Conservation (phyloP, 2,329 filamentous ascomycete species). For the Ophiostoma ips region DNA sequence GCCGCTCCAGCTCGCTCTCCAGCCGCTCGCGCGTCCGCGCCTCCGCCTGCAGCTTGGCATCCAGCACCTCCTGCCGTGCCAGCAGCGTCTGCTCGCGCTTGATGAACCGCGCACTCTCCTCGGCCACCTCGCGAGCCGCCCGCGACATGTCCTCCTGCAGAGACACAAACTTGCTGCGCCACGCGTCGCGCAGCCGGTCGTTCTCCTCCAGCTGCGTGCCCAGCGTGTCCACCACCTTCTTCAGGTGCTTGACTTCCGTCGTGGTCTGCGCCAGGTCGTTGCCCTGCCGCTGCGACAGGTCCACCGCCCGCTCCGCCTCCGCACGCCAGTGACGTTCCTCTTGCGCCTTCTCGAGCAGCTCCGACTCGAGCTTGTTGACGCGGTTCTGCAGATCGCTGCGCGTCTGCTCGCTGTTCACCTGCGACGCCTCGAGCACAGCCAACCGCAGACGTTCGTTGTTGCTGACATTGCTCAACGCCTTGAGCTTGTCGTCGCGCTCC, state of each 20-base stretch:
- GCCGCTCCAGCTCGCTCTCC: conserved; percentile 50
- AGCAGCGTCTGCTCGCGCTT: conserved; percentile 68
- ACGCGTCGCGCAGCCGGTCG: conserved; percentile 66
- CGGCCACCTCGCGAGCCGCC: conserved; percentile 64
- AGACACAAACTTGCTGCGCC: conserved; percentile 70
- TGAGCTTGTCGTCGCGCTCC: conserved; percentile 55
- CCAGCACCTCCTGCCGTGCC: conserved; percentile 66
- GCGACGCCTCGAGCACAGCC: conserved; percentile 54
- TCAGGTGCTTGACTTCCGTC: conserved; percentile 58
- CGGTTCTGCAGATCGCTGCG: conserved; percentile 42
- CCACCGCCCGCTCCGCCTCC: conserved; percentile 45
- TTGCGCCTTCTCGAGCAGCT: conserved; percentile 40
- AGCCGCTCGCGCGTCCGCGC: conserved; percentile 53
- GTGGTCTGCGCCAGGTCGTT: conserved; percentile 34
- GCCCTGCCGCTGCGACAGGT: conserved; percentile 34
- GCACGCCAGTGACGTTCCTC: conserved; percentile 47
- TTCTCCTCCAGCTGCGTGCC: conserved; percentile 74
- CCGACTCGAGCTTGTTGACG: conserved; percentile 37
- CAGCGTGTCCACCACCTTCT: conserved; percentile 58
- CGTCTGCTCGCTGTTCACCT: conserved; percentile 39
- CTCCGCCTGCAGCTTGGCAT: conserved; percentile 63
- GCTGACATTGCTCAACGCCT: conserved; percentile 40
- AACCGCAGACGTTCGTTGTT: conserved; percentile 46
- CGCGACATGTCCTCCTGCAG: conserved; percentile 77
- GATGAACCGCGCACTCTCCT: conserved; percentile 67